A percentile compares a stretch with the other conserved stretches of the same genome.
These are phyloP conservation scores for Lachnellula occidentalis DNA, from an alignment of 2,329 filamentous ascomycete genomes.

Conservation along the genomic window DNA sequence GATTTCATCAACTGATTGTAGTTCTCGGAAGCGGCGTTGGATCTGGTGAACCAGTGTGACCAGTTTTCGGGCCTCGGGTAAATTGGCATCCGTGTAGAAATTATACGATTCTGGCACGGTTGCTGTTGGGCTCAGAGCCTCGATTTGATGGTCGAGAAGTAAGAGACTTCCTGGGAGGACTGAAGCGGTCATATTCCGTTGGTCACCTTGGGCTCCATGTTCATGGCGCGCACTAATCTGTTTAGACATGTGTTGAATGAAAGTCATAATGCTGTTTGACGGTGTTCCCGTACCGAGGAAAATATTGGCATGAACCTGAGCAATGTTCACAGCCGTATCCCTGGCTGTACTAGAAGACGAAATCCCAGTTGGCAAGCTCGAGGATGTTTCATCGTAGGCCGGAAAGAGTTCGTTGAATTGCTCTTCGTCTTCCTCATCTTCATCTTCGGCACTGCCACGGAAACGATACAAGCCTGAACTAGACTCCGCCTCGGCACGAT, in stretches of 20 bases:
- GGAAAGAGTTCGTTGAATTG: conserved; percentile 82
- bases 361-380: conserved; percentile 13
- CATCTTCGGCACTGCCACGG: conserved; percentile 68
- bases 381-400: conserved; percentile 52
- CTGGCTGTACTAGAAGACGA: conserved; percentile 15
- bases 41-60: conserved; percentile 64
- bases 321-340: conserved; percentile 48
- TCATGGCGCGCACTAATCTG: conserved; percentile 21
- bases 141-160: conserved; percentile 55
- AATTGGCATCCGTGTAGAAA: conserved; percentile 81
- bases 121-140: conserved; percentile 37
- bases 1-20: conserved; percentile 62
- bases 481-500: conserved; percentile 68
- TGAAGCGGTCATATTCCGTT: conserved; percentile 40
- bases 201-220: conserved; percentile 8
- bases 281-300: conserved; percentile 20
- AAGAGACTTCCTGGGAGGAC: conserved; percentile 64
- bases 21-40: conserved; percentile 64
- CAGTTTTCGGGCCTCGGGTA: conserved; percentile 68
- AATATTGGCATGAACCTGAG: conserved; percentile 51
- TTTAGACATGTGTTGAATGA: conserved; percentile 26
- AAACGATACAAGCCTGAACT: conserved; percentile 79
- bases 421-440: conserved; percentile 66
- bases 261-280: conserved; percentile 22
- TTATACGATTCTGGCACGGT: conserved; percentile 57